A percentile compares a stretch with the other conserved stretches of the same genome.
Evolutionary conservation across 495 filamentous ascomycete genomes (phyloP).

Genomic region (Aspergillus incahuasiensis): DNA sequence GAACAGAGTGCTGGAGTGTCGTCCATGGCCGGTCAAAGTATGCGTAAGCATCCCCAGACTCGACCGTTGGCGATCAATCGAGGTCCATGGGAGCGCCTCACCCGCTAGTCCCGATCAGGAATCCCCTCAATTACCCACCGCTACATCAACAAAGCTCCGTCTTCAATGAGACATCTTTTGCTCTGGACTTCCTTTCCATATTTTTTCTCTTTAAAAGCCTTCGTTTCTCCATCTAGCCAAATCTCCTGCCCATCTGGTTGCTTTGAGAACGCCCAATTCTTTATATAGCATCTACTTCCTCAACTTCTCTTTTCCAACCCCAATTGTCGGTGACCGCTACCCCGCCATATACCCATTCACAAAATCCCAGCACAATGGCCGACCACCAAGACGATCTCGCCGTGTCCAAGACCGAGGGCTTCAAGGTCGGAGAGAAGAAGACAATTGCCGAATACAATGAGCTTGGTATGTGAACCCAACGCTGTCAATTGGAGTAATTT

Average conservation of each 20-base stretch:
- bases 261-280: neutral
- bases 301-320: conserved; percentile 3
- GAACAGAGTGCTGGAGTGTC: too few species aligned
- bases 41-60: neutral
- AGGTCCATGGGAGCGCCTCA: neutral
- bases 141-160: conserved; percentile 11
- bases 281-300: neutral
- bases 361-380: conserved; percentile 55
- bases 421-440: conserved; percentile 98
- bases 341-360: conserved; percentile 16
- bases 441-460: conserved; percentile 86
- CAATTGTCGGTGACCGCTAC: conserved; percentile 13
- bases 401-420: conserved; percentile 84
- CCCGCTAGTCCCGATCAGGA: conserved; percentile 4
- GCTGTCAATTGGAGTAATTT: neutral
- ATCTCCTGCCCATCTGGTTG: neutral
- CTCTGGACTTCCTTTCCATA: neutral
- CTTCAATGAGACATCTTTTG: neutral
- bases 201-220: neutral
- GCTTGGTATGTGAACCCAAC: conserved; percentile 62
- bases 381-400: conserved; percentile 78
- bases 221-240: neutral
- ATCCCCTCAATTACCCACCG: conserved; percentile 14
- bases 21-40: too few species aligned
- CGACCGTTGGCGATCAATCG: neutral